A percentile compares a stretch with the other conserved stretches of the same genome.
phyloP scores from a whole-genome alignment of 1,284 basidiomycete genomes.

The Laetiporus sulphureus region DNA sequence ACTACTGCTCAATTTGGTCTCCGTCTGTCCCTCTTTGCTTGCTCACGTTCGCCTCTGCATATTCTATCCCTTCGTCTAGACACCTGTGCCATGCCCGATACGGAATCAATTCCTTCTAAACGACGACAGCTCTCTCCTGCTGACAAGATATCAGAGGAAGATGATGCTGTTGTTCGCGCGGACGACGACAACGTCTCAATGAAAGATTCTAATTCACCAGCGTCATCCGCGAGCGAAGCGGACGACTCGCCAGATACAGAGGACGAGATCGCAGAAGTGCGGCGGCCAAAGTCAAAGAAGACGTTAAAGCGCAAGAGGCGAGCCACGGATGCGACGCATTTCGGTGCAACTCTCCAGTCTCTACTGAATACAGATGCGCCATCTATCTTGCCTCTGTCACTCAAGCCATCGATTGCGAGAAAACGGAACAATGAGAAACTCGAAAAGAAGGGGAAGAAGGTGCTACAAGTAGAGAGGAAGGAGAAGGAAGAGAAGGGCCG shows the following conservation, averaged over 20 bases:
- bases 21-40: background rate
- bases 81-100: conserved; percentile 2
- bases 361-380: conserved; percentile 64
- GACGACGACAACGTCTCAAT: conserved; percentile 25
- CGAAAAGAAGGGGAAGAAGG: conserved; percentile 62
- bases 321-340: conserved; percentile 66
- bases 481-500: conserved; percentile 70
- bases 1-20: conserved; percentile 2
- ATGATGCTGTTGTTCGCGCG: conserved; percentile 16
- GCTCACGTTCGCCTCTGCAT: background rate
- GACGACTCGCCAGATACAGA: conserved; percentile 43
- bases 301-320: conserved; percentile 75
- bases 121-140: conserved; percentile 17
- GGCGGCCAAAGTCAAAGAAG: conserved; percentile 61
- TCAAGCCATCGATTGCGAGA: conserved; percentile 65
- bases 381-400: conserved; percentile 59
- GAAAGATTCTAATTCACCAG: conserved; percentile 23
- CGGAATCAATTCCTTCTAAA: conserved; percentile 24
- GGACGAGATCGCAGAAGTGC: conserved; percentile 52
- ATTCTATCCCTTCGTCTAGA: conserved; percentile 1
- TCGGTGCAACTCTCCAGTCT: conserved; percentile 65
- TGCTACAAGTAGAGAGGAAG: conserved; percentile 63
- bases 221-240: conserved; percentile 20
- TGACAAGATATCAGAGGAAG: conserved; percentile 11
- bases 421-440: conserved; percentile 68